Evolutionary conservation across 805 yeast genomes (phyloP), one percentile per base, ranked within the genome.

Genomic region (Pichia gijzeniarum): DNA sequence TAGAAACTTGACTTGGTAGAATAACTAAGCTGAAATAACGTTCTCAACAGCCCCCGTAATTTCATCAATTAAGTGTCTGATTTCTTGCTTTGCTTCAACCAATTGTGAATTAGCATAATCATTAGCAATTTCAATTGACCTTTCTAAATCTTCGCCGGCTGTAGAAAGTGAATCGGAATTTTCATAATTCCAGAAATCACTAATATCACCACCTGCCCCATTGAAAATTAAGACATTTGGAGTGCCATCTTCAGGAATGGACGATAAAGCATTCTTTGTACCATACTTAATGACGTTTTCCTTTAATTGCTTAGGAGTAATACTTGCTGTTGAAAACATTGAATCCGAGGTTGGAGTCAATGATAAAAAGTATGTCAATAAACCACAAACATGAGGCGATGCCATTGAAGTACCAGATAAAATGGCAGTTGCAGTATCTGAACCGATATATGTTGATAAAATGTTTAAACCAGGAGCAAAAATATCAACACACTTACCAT

Each of bases 371-470:
- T 91, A 91, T 8, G 96, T 77, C 60, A 89, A 79, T 64, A 91
- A 74, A 56, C 99, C 99, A 49, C 89, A 82, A 55, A 90, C 90
- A 61, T 89, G 96, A 38, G 99, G 98, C 33, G 97, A 85, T 19
- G 98, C 96, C 99, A 91, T 91, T 14, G 98, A 91, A 10, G 97
- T 91, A 68, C 99, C 99, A 33, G 95, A 85, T 63, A 85, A 72
- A 34, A 86, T 78, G 38, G 93, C 89, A 54, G 91, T 83, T 36
- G 89, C 85, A 44, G 77, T 67, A 43, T 75, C 72, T 4, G 88
- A 80, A 37, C 95, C 93, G 63, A 82, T 85, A 63, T 84, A 85
- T 33, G 91, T 84, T 37, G 96, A 87, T 54, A 83, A 72, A 50
- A 91, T 79, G 63, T 87, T 83, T 59, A 88, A 82, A 60, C 99